Base-by-base conservation (phyloP, 371 early-diverging fungal species). In the Mortierella sp. region DNA sequence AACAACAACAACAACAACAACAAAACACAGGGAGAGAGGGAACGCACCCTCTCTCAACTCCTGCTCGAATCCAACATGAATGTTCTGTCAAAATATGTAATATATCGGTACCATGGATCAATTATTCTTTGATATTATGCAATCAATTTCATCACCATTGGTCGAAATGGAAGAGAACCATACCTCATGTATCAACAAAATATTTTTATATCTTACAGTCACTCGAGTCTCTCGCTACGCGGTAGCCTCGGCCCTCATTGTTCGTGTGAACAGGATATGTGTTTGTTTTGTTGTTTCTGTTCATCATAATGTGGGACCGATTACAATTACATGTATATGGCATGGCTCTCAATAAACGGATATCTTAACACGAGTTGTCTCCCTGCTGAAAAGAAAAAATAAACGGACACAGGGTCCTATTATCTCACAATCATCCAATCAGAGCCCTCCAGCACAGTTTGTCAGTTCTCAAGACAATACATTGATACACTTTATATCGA, bases 391-490 rank as follows among this genome's bases (percentile, higher is more conserved):
- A 40, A 47, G 18, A 47, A 47, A 47, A 11, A 47, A 47, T 12
- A 47, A 1, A 54, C 8, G 12, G 6, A 54, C 54, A 24, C n/a
- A 54, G 54, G 54, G 54, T 55, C 28, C 55, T 55, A 20, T 52
- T 9, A 52, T 52, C 35, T 28, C 55, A 24, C 47, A 10, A 26
- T 22, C 47, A 61, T 37, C 63, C 63, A 62, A 62, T 62, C 26
- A 43, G 5, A 62, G 5, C 26, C 5, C 45, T 62, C 63, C 63
- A 62, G 47, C 63, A 18, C 63, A 37, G 11, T n/a, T 37, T 22
- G 22, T 20, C 16, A 35, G 40, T 61, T 61, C 61, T 61, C 61
- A 61, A 35, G 61, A 35, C 54, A 39, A 52, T 35, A 28, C 52
- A 52, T 24, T 9, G 5, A 22, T 24, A 4, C 52, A 52, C 22